Evolutionary conservation across 805 yeast species (phyloP).

Genomic region (Candida chauliodis): DNA sequence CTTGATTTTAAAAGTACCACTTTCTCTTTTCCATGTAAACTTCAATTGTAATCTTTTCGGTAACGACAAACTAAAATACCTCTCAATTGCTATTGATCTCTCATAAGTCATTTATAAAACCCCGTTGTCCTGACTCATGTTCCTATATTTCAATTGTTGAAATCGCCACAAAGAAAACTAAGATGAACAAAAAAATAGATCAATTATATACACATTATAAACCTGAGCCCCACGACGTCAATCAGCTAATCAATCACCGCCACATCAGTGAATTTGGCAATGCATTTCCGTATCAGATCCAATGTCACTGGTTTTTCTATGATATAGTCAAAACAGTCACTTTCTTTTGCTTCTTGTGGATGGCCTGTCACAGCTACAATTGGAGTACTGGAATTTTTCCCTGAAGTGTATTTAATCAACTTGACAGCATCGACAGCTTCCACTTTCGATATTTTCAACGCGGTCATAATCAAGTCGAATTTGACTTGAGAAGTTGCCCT

Average conservation of each 20-base stretch:
- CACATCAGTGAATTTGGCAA: constrained; percentile 15
- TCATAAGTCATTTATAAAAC: too few relatives aligned
- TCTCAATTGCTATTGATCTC: too few relatives aligned
- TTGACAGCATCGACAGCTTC: constrained; percentile 76
- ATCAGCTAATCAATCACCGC: constrained; percentile 7
- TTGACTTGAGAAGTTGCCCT: constrained; percentile 78
- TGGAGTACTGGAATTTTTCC: constrained; percentile 75
- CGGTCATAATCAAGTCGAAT: constrained; percentile 81
- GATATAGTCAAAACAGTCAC: constrained; percentile 60
- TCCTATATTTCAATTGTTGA: too few relatives aligned
- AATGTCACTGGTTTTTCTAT: constrained; percentile 64
- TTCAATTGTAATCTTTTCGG: too few relatives aligned
- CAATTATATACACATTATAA: too few relatives aligned
- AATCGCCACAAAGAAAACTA: too few relatives aligned
- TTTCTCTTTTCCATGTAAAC: too few relatives aligned
- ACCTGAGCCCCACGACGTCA: too few relatives aligned
- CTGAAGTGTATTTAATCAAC: constrained; percentile 68
- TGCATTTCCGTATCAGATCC: constrained; percentile 18
- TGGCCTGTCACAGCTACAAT: constrained; percentile 72
- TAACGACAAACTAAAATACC: too few relatives aligned
- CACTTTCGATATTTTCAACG: constrained; percentile 61
- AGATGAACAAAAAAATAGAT: too few relatives aligned
- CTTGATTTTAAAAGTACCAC: too few relatives aligned
- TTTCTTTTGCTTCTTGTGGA: constrained; percentile 58
- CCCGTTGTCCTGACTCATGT: too few relatives aligned